Percentiles rank a stretch among this genome's conserved stretches.
These are phyloP conservation scores for Saccharomycopsis sp. DNA, from an alignment of 805 yeast species.

Conservation along the genomic window DNA sequence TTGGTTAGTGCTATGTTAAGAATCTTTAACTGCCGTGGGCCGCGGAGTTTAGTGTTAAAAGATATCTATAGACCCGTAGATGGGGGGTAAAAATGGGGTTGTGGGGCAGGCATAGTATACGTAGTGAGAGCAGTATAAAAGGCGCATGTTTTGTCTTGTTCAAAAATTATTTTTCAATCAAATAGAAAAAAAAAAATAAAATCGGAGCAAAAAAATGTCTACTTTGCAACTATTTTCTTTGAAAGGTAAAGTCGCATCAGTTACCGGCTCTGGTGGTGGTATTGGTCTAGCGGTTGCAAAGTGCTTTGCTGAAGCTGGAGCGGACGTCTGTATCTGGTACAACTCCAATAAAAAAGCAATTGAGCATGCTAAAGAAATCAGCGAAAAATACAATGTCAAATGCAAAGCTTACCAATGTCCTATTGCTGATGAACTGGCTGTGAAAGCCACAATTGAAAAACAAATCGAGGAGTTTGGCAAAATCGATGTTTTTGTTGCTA, in stretches of 20 bases:
- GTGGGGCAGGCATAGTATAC: too few relatives aligned
- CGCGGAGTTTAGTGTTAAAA: too few relatives aligned
- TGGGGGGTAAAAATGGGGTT: too few relatives aligned
- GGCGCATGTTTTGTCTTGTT: too few relatives aligned
- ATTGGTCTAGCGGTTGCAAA: conserved; percentile 78
- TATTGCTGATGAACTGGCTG: conserved; percentile 43
- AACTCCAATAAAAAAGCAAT: conserved; percentile 52
- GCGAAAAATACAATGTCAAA: conserved; percentile 53
- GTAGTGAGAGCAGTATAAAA: too few relatives aligned
- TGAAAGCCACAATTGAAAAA: conserved; percentile 41
- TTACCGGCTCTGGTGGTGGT: conserved; percentile 80
- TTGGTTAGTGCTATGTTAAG: too few relatives aligned
- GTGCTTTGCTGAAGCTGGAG: conserved; percentile 83
- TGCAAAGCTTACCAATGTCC: conserved; percentile 60
- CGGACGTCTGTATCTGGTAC: conserved; percentile 68
- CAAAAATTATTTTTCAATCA: too few relatives aligned
- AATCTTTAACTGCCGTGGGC: too few relatives aligned
- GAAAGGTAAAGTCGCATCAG: conserved; percentile 74
- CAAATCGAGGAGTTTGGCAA: conserved; percentile 61
- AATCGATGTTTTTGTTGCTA: conserved; percentile 79
- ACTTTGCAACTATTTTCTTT: conserved; percentile 69
- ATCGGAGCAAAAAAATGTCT: too few relatives aligned
- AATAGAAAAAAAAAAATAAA: too few relatives aligned
- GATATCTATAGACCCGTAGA: too few relatives aligned
- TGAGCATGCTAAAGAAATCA: conserved; percentile 49